phyloP scores from a whole-genome alignment of 2,329 filamentous ascomycete genomes.

The Hypoxylon sp. region DNA sequence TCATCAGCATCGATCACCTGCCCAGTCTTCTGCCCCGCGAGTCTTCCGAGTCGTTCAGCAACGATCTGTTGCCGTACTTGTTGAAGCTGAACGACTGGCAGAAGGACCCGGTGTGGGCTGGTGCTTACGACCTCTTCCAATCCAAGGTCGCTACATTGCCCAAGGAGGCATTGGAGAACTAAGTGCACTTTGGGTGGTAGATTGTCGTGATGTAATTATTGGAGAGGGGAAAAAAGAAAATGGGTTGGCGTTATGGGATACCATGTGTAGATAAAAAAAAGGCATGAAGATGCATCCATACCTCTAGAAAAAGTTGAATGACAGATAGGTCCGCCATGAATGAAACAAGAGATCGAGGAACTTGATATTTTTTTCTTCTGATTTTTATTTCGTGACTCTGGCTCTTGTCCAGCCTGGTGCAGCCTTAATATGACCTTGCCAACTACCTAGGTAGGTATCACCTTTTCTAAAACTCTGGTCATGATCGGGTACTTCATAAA shows the following conservation, averaged over 20 bases:
- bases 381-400: too few species aligned
- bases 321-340: too few species aligned
- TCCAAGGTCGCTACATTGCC: conserved; percentile 80
- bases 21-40: conserved; percentile 86
- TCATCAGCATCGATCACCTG: conserved; percentile 90
- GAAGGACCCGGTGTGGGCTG: conserved; percentile 80
- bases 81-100: conserved; percentile 79
- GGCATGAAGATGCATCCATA: too few species aligned
- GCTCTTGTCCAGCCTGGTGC: too few species aligned
- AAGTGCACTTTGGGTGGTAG: conserved; percentile 1
- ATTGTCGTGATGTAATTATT: conserved; percentile 3
- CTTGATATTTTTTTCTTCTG: too few species aligned
- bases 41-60: conserved; percentile 84
- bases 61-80: conserved; percentile 79
- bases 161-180: conserved; percentile 44
- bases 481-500: conserved; percentile 3
- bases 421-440: too few species aligned
- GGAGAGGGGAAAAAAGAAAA: conserved; percentile 1
- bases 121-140: conserved; percentile 84
- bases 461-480: neutral
- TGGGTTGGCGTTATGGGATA: conserved; percentile 26
- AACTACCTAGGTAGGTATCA: too few species aligned
- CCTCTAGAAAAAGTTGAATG: too few species aligned
- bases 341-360: too few species aligned
- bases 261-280: conserved; percentile 26